Evolutionary conservation across 2,329 filamentous ascomycete species (phyloP).

Genomic region (Scorias spongiosa): DNA sequence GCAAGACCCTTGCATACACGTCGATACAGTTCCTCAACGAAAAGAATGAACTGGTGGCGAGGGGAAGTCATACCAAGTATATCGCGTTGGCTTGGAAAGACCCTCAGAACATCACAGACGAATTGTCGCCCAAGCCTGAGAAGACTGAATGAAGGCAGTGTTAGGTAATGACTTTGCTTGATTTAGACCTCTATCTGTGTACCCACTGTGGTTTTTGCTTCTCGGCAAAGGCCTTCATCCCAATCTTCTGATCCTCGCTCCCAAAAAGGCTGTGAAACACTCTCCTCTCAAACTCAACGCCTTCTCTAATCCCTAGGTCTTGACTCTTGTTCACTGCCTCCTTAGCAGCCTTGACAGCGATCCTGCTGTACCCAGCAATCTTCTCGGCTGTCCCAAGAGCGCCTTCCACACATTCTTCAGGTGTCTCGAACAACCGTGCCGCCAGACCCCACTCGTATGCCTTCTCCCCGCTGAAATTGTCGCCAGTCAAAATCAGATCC

Average conservation of each 20-base stretch:
- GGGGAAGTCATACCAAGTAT: conserved; percentile 54
- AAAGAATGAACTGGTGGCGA: conserved; percentile 44
- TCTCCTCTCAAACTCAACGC: conserved; percentile 85
- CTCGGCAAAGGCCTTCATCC: conserved; percentile 83
- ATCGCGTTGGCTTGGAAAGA: conserved; percentile 47
- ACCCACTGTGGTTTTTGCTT: conserved; percentile 90
- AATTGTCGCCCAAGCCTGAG: conserved; percentile 30
- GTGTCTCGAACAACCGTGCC: conserved; percentile 61
- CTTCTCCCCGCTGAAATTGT: conserved; percentile 67
- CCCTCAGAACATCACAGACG: conserved; percentile 44
- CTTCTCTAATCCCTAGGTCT: conserved; percentile 72
- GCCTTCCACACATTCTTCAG: conserved; percentile 69
- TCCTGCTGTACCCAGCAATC: conserved; percentile 71
- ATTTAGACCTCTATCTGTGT: conserved; percentile 40
- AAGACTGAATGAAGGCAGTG: conserved; percentile 3
- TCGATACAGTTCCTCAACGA: conserved; percentile 45
- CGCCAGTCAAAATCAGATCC: conserved; percentile 80
- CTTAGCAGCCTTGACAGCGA: conserved; percentile 83
- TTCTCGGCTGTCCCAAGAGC: conserved; percentile 72
- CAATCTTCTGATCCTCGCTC: conserved; percentile 88
- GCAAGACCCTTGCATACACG: conserved; percentile 51
- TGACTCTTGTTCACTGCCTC: conserved; percentile 99
- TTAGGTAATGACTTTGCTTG: neutral
- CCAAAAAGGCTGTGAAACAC: conserved; percentile 91
- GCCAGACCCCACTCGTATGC: conserved; percentile 86